Base-by-base conservation (phyloP, 352 stramenopile species). In the Peronospora farinosa region DNA sequence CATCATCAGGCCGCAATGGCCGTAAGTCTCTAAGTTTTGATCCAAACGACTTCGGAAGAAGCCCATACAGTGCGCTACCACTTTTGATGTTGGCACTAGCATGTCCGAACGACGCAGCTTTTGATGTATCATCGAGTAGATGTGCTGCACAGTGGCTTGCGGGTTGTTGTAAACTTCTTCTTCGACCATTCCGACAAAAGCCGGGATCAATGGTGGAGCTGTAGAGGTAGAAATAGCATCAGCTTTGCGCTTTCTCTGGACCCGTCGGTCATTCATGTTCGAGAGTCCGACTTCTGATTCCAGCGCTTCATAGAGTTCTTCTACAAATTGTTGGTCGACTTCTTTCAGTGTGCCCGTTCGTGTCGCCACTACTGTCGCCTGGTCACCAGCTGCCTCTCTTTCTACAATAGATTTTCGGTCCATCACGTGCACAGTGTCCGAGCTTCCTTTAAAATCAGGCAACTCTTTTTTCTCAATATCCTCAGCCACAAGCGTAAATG, bases 111-210 rank as follows among this genome's bases (percentile, higher is more conserved):
- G 48, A 16, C 50, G 53, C 11, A 88, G 44, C 21, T 69, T 63
- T 40, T 61, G 40, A 23, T 66, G 54, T 44, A 83, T 51, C 35
- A 55, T 40, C 13, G 66, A 64, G 39, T 77, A 74, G 21, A 86
- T 52, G 17, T 88, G 77, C 8, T 45, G 48, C 10, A 66, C 32
- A 30, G 42, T 44, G 7, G 59, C 54, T 36, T 69, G 54, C 1
- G 54, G 58, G 12, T 74, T 55, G 43, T 71, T 74, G 51, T 77
- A 86, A 12, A 72, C 50, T 35, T 71, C 60, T 44, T 88, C 74
- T 57, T 88, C 77, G 17, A 88, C 43, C 16, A 86, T 53, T 40
- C 55, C 54, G 6, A 82, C 63, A 44, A 85, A 88, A 25, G 67
- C 40, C 25, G 78, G 78, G 3, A 79, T 55, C 13, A 59, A 40